Evolutionary conservation across 495 filamentous ascomycete genomes (phyloP), one percentile per base, ranked within the genome.

Genomic region (Venustampulla echinocandica): DNA sequence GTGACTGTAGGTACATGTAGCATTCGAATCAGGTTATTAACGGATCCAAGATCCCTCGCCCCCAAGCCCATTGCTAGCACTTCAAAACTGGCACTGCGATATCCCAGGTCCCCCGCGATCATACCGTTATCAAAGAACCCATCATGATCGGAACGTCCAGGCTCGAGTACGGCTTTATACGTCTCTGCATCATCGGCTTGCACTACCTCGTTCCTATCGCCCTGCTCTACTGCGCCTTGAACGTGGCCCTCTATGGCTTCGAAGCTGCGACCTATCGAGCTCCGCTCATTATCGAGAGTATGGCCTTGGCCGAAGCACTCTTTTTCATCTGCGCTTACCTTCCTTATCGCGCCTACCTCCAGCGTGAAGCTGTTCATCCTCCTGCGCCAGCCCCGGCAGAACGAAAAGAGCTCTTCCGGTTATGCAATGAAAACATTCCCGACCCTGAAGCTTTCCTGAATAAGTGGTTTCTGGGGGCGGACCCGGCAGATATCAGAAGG

Each of bases 381-480:
- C 61, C 69, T 2, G 52, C 64, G 1, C 61, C 69, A 4, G 42
- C 65, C 3, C 64, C 57, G 14, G 45, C 60, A 1, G 62, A 68
- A 34, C 70, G 64, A 37, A 60, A 33, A 41, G 67, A 58, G 6
- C 67, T 87, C 0, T 82, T 84, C 54, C 50, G 62, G 37, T 64
- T 68, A 39, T 80, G 77, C 61, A 60, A 66, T 18, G 64, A 60
- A 9, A 77, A 74, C 50, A 69, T 81, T 15, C 58, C 71, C 0
- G 71, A 83, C 49, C 61, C 64, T 17, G 70, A 76, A 44, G 60
- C 54, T 25, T 87, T 84, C 55, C 56, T 85, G 28, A 60, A 56
- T 25, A 66, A 66, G 32, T 87, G 82, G 82, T 83, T 84, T 55
- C 69, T 79, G 13, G 73, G 70, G 22, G 77, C 79, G n/a, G 62